Evolutionary conservation across 352 stramenopile genomes (phyloP).

Genomic region (Plasmopara muralis): DNA sequence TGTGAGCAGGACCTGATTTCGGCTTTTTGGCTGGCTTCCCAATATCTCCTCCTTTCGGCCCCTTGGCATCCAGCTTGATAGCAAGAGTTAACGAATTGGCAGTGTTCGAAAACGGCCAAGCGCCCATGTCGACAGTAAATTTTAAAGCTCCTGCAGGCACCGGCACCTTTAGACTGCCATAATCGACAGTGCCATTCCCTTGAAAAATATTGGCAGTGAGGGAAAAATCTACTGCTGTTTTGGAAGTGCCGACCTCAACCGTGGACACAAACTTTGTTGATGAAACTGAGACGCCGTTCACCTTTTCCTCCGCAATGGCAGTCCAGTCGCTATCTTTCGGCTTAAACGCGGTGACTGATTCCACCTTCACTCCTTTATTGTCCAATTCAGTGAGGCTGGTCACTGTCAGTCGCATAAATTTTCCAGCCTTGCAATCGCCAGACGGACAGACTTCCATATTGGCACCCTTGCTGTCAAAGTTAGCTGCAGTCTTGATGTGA

Average conservation of each 20-base stretch:
- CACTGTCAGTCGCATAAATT: conserved; percentile 88
- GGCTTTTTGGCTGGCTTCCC: conserved; percentile 16
- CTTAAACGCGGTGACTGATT: conserved; percentile 22
- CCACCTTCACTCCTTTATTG: conserved; percentile 3
- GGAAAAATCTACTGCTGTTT: conserved; percentile 20
- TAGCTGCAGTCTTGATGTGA: conserved; percentile 28
- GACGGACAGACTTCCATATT: conserved; percentile 38
- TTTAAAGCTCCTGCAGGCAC: conserved; percentile 37
- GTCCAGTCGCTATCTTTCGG: conserved; percentile 21
- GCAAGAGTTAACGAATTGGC: conserved; percentile 26
- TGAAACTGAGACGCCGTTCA: conserved; percentile 16
- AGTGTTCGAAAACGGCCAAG: conserved; percentile 23
- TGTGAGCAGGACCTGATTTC: conserved; percentile 4
- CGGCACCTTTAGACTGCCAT: conserved; percentile 25
- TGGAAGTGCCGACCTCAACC: conserved; percentile 9
- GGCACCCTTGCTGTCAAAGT: conserved; percentile 25
- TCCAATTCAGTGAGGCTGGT: conserved; percentile 26
- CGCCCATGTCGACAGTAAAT: conserved; percentile 30
- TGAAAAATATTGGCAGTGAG: conserved; percentile 33
- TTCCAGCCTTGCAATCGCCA: conserved; percentile 72
- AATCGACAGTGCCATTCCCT: conserved; percentile 21
- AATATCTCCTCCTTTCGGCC: conserved; percentile 7
- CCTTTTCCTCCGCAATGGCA: conserved; percentile 8
- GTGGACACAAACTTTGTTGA: conserved; percentile 24
- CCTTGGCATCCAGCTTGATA: conserved; percentile 27